Evolutionary conservation across 495 filamentous ascomycete species (phyloP), one percentile per base, ranked within the genome.

Genomic region (Melanomma pulvis-pyrius): DNA sequence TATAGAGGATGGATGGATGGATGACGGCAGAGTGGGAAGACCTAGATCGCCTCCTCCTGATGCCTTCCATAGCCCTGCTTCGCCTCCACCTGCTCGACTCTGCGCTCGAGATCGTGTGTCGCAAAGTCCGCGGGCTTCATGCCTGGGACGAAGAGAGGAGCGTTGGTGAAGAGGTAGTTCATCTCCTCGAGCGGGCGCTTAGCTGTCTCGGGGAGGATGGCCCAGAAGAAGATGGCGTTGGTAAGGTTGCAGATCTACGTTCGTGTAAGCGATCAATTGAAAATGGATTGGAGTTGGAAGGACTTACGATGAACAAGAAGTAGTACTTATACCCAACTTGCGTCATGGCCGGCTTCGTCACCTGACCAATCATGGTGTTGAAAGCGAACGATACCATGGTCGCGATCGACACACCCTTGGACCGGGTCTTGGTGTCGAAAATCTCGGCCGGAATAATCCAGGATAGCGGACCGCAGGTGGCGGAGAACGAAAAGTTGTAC

Each of bases 301-400:
- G 5, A 59, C 71, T 71, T 71, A 75, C 79, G 67, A 85, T 78
- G 68, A 88, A 88, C 11, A 88, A 61, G 53, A 82, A 77, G 69
- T 87, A 88, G 67, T 76, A 88, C 32, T 71, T 70, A 70, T 83
- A 88, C 0, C 79, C 72, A 12, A 84, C 73, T 15, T 74, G 70
- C 0, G 76, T 76, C 75, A 89, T 84, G 0, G 86, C 86, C 55
- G 84, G 81, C 32, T 81, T 81, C 2, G 85, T 89, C n/a, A 89
- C 80, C 70, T 90, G 87, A 0, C 87, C 86, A 59, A 90, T 90
- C 81, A 90, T 84, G 11, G 87, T 90, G 77, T 90, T 90, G 78
- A 90, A 89, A 5, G 86, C 87, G 71, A 86, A 89, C 34, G 79
- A 82, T 28, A 75, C 79, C 85, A 89, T 87, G 2, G 84, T 86